A percentile compares a stretch with the other conserved stretches of the same genome.
phyloP scores from a whole-genome alignment of 2,329 filamentous ascomycete genomes.

The Penicillium sp. region DNA sequence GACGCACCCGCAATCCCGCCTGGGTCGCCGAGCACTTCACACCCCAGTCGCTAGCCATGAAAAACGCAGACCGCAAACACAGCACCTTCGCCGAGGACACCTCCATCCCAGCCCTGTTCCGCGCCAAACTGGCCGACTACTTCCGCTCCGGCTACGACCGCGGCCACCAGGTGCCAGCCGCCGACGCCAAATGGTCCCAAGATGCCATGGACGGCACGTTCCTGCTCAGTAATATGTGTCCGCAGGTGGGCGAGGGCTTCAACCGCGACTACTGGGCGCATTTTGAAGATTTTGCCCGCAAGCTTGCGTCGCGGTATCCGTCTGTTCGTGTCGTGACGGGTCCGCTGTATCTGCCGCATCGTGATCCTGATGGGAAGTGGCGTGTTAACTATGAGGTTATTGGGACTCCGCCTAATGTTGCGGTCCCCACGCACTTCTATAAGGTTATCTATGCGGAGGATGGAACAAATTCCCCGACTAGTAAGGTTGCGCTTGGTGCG shows the following conservation, averaged over 20 bases:
- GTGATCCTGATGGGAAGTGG: slow-evolving; percentile 92
- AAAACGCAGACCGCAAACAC: slow-evolving; percentile 81
- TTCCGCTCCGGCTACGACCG: slow-evolving; percentile 93
- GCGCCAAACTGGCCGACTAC: slow-evolving; percentile 90
- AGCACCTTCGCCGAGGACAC: slow-evolving; percentile 82
- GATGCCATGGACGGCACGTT: slow-evolving; percentile 95
- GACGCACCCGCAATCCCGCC: slow-evolving; percentile 84
- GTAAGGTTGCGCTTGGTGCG: slow-evolving; percentile 84
- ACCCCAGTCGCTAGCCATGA: slow-evolving; percentile 73
- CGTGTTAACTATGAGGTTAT: slow-evolving; percentile 95
- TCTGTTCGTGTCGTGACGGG: slow-evolving; percentile 91
- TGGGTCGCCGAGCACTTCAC: slow-evolving; percentile 99
- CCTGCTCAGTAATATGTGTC: slow-evolving; percentile 93
- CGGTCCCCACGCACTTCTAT: slow-evolving; percentile 98
- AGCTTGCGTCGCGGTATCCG: slow-evolving; percentile 79
- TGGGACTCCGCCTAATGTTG: slow-evolving; percentile 87
- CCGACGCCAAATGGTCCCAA: slow-evolving; percentile 95
- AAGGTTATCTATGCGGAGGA: slow-evolving; percentile 98
- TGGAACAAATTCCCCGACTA: slow-evolving; percentile 59
- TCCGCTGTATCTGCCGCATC: slow-evolving; percentile 86
- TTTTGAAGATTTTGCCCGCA: slow-evolving; percentile 94
- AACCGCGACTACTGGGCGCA: slow-evolving; percentile 99
- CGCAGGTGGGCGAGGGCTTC: slow-evolving; percentile 97
- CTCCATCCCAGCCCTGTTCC: slow-evolving; percentile 80
- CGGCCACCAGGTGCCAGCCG: slow-evolving; percentile 95